Base-by-base conservation (phyloP, 805 yeast species). In the Yarrowia sp. region DNA sequence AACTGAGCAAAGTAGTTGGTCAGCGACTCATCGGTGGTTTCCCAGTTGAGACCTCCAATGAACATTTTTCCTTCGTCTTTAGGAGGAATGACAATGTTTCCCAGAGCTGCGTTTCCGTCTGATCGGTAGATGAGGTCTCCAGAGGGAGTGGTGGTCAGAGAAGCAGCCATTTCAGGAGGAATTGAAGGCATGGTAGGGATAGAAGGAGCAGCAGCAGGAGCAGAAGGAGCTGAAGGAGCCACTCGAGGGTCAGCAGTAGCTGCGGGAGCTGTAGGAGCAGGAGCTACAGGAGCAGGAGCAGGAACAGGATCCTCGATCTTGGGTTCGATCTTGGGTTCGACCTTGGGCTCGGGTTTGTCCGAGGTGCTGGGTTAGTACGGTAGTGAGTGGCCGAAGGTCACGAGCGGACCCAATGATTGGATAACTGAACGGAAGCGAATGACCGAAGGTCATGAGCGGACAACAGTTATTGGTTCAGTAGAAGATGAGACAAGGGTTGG, bases 31-130 rank as follows among this genome's bases (percentile, higher is more conserved):
- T 93, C 98, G 13, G 92, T 87, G 14, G 99, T 93, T 74, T 93
- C 98, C 98, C 98, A 93, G 73, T 93, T 95, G 71, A 93, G 84
- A 60, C 99, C 99, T 68, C 99, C 99, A 75, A 91, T 85, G 73
- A 92, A 92, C 96, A 92, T 89, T 74, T 92, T 92, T 64, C 96
- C 96, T 68, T 86, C 86, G 71, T 90, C 97, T 69, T 86, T 84
- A 31, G 79, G 78, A 15, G 79, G 79, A 39, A 68, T 84, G 76
- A 68, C 84, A 74, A 75, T 85, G 83, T 75, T 74, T 18, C 78
- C 78, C 13, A 78, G 57, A 47, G 57, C 57, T 0, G 57, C 65
- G 36, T 48, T 45, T 15, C 57, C 65, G 22, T 61, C 65, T 3
- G 57, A 32, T 1, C 65, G 44, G 65, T 61, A 47, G 9, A 48